Evolutionary conservation across 306 rosid genomes (phyloP).

Genomic region (Malus domestica): ASM211411v1 NC_041805.1:25571001-25571500

Average conservation of each 20-base stretch:
- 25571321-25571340: background rate
- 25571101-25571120: background rate
- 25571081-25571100: background rate
- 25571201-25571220: slow-evolving; percentile 18
- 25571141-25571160: background rate
- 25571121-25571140: background rate
- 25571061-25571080: background rate
- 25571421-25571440: slow-evolving; percentile 5
- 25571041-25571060: slow-evolving; percentile 3
- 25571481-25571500: slow-evolving; percentile 19
- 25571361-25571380: slow-evolving; percentile 12
- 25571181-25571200: slow-evolving; percentile 2
- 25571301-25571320: background rate
- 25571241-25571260: background rate
- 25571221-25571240: background rate
- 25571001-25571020: background rate
- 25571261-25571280: slow-evolving; percentile 4
- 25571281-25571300: background rate
- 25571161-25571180: slow-evolving; percentile 1
- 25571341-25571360: background rate
- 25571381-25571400: slow-evolving; percentile 17
- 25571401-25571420: slow-evolving; percentile 24
- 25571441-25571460: slow-evolving; percentile 11
- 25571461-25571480: slow-evolving; percentile 17
- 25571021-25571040: slow-evolving; percentile 3